These are phyloP conservation scores for Fusarium oligoseptatum DNA, from an alignment of 2,329 filamentous ascomycete genomes.

Conservation along the genomic window DNA sequence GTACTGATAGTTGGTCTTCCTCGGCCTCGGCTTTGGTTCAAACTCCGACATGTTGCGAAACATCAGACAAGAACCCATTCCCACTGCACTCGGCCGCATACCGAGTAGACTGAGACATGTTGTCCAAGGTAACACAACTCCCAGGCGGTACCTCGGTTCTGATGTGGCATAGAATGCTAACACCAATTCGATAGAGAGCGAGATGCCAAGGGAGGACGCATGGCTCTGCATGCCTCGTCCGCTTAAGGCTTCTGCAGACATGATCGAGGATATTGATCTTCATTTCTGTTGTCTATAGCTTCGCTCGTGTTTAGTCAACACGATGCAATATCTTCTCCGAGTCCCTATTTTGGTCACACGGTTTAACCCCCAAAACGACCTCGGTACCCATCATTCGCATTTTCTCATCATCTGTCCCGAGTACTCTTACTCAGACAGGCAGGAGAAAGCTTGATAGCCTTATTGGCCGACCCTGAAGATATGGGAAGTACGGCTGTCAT, in stretches of 20 bases:
- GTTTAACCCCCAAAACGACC: background rate
- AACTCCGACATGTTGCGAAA: constrained; percentile 37
- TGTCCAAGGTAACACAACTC: constrained; percentile 22
- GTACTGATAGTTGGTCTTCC: background rate
- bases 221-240: constrained; percentile 2
- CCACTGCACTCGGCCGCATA: constrained; percentile 4
- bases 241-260: background rate
- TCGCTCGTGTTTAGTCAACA: background rate
- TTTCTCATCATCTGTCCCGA: background rate
- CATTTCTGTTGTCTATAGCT: background rate
- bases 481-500: constrained; percentile 15
- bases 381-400: background rate
- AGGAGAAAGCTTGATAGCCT: background rate
- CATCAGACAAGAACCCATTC: constrained; percentile 15
- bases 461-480: constrained; percentile 2
- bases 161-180: constrained; percentile 17
- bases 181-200: constrained; percentile 4
- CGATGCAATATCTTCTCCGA: background rate
- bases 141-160: constrained; percentile 16
- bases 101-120: background rate
- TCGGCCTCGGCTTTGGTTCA: constrained; percentile 35
- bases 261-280: background rate
- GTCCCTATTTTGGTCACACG: background rate
- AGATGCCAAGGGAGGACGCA: background rate
- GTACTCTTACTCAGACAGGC: background rate